Evolutionary conservation across 306 rosid genomes (phyloP).

Genomic region (Vigna hirtella): DNA sequence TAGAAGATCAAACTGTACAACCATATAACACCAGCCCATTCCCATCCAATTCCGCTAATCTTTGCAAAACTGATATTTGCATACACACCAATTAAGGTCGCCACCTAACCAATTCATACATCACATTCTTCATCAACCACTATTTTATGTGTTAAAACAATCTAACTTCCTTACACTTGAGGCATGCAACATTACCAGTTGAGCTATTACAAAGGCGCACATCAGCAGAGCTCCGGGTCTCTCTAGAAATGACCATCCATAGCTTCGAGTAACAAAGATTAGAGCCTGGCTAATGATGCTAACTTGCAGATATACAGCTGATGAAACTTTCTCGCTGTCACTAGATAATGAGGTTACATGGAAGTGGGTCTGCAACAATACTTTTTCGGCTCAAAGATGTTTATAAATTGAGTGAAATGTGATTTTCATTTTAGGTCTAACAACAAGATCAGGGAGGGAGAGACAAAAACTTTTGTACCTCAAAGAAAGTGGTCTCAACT

Average conservation of each 20-base stretch:
- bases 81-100: slow-evolving; percentile 82
- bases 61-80: slow-evolving; percentile 77
- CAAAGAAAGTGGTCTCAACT: slow-evolving; percentile 72
- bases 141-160: background rate
- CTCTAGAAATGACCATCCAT: slow-evolving; percentile 77
- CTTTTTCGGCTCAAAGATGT: slow-evolving; percentile 34
- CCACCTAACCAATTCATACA: slow-evolving; percentile 62
- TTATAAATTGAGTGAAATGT: slow-evolving; percentile 12
- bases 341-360: slow-evolving; percentile 63
- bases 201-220: slow-evolving; percentile 84
- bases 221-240: slow-evolving; percentile 79
- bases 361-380: slow-evolving; percentile 65
- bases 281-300: slow-evolving; percentile 94
- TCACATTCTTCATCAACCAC: slow-evolving; percentile 23
- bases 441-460: background rate
- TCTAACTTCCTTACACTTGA: background rate
- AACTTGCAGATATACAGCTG: slow-evolving; percentile 83
- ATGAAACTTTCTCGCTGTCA: slow-evolving; percentile 65
- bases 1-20: slow-evolving; percentile 78
- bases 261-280: slow-evolving; percentile 85
- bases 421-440: slow-evolving; percentile 28
- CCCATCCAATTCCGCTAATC: slow-evolving; percentile 86
- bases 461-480: slow-evolving; percentile 55
- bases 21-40: slow-evolving; percentile 94
- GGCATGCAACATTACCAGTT: slow-evolving; percentile 60